Conservation (phyloP, 352 stramenopile species). For the Phytophthora multivora region DNA sequence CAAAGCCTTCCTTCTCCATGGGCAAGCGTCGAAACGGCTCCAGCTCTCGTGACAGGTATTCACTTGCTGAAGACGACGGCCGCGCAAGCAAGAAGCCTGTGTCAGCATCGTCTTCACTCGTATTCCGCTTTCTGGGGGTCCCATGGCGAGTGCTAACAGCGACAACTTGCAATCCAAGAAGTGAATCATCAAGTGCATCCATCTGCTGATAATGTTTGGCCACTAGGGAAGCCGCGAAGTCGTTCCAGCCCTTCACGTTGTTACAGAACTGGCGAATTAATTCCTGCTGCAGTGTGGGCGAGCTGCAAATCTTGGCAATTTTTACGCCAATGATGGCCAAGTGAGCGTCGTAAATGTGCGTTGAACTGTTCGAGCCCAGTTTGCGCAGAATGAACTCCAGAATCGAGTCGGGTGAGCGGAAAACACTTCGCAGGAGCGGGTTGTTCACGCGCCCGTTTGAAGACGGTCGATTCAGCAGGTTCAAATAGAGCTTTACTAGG, state of each 20-base stretch:
- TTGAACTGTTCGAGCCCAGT: constrained; percentile 48
- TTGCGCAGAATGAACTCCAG: constrained; percentile 75
- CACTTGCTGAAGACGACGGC: constrained; percentile 63
- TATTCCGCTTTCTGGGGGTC: constrained; percentile 22
- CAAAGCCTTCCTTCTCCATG: constrained; percentile 76
- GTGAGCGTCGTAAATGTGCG: constrained; percentile 71
- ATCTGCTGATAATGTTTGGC: constrained; percentile 81
- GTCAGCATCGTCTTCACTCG: constrained; percentile 49
- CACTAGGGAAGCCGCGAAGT: constrained; percentile 69
- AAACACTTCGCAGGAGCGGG: constrained; percentile 72
- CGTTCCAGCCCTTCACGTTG: constrained; percentile 60
- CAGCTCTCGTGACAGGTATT: constrained; percentile 68
- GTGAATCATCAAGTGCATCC: constrained; percentile 66
- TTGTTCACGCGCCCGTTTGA: constrained; percentile 75
- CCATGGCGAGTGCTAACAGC: constrained; percentile 21
- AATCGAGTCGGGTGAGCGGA: constrained; percentile 69
- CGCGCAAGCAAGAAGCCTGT: constrained; percentile 58
- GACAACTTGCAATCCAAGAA: constrained; percentile 33
- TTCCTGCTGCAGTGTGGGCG: constrained; percentile 73
- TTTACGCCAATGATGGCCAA: constrained; percentile 79
- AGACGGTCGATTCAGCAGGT: constrained; percentile 65
- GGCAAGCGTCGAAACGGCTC: constrained; percentile 68
- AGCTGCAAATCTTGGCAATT: constrained; percentile 82
- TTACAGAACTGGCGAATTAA: constrained; percentile 79
- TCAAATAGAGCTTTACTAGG: constrained; percentile 72